Base-by-base conservation (phyloP, 2,329 filamentous ascomycete genomes). In the Ceratocystis papillata region DNA sequence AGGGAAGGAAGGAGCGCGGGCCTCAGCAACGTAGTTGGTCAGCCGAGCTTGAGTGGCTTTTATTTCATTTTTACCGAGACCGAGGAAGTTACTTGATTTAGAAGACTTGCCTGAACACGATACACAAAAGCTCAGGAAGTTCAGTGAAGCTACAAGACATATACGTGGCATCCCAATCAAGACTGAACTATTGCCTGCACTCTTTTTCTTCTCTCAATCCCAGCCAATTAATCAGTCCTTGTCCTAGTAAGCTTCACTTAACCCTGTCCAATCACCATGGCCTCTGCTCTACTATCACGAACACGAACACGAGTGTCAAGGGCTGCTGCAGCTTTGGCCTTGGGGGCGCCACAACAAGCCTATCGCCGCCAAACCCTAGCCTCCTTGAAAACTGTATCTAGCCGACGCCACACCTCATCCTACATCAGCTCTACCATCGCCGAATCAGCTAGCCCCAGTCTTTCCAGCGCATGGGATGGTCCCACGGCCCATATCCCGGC, bases 381-480 rank as follows among this genome's bases (percentile, higher is more conserved):
- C 28, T 22, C 28, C 17, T 33, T 37, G 12, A 15, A 25, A 59
- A 17, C 53, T 30, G 53, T 5, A 7, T 30, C 53, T 59, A 59
- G 28, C 53, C 44, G 44, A 33, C 61, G 44, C 44, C 44, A 41
- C 44, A 44, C 15, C 22, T 63, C 61, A 37, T 48, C 61, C 25
- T 62, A 28, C 44, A n/a, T 8, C 48, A 25, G 3, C 46, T 45
- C 33, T 22, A 7, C 48, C 30, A 10, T 22, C 59, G 44, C 30
- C 55, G n/a, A 50, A 50, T 7, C 48, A 20, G 48, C 48, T 22
- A 5, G 48, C 37, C 33, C 20, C 15, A 62, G 41, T 25, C 53
- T 65, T 33, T 55, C 60, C 60, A 62, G 46, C 57, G 37, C 65
- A 37, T 46, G 41, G 50, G 15, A 50, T 22, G 25, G 37, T n/a